Base-by-base conservation (phyloP, 2,329 filamentous ascomycete genomes). In the Hypoxylon sp. region DNA sequence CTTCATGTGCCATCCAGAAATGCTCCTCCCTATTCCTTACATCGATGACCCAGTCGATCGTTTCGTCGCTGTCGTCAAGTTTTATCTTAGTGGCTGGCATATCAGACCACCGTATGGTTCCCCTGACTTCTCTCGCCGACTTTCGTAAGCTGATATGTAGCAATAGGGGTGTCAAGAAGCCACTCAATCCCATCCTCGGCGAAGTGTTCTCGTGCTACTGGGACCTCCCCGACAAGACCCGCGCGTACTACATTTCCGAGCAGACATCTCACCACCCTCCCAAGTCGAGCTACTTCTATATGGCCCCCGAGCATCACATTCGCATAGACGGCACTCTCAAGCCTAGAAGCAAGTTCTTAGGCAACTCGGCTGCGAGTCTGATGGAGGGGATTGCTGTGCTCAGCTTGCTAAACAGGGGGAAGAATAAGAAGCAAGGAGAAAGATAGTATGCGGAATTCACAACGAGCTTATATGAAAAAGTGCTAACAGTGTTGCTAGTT, bases 1-100 rank as follows among this genome's bases (percentile, higher is more conserved):
- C 78, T 99, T 99, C 80, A 99, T 99, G 94, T 95, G 93, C 65
- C 94, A 99, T 70, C 94, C 94, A 29, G 94, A 99, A 74, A 95
- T 91, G 67, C 86, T 99, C 21, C 84, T 99, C 3, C 87, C 89
- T 23, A 94, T 97, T 72, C 83, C 93, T 32, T 77, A 84, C 35
- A 89, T 97, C 63, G 89, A 97, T 41, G 93, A 99, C 67, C 93
- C 94, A 1, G 78, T 91, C 48, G 79, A 93, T 67, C 85, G 94
- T 70, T 99, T 99, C 68, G 86, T 97, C 20, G 90, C 91, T 9
- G 94, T 99, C 38, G 90, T 97, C 69, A 97, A 95, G 74, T 99
- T 99, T 73, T 99, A 99, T 73, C 79, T 99, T 32, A 96, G 91
- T 72, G 94, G 94, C 66, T 99, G 94, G 94, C 94, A 99, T 72